Evolutionary conservation across 164 flowering plant genomes (phyloP), one percentile per base, ranked within the genome.

Genomic region (Aristolochia fimbriata): DNA sequence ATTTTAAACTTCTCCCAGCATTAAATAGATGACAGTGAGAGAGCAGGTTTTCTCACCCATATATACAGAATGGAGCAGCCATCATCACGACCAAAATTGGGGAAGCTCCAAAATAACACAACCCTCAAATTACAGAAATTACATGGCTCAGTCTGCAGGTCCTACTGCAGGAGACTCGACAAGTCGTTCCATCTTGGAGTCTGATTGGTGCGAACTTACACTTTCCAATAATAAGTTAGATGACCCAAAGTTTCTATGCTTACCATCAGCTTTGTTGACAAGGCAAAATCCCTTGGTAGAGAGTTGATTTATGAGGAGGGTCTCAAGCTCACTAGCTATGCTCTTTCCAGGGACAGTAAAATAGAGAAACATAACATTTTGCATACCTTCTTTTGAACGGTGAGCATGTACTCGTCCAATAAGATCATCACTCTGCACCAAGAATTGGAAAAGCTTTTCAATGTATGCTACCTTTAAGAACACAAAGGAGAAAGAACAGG

Each of bases 191-290:
- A 27, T 37, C 43, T 37, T 37, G 43, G 11, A 37, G 43, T 23
- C 30, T 66, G 63, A 79, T 52, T 62, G 74, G 56, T 55, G 68
- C 31, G 77, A 58, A 33, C 69, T 51, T 55, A 79, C 52, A 59
- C 54, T 67, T 57, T 74, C 88, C 13, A 62, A 30, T n/a, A 73
- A 25, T 17, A 74, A 49, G 64, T 59, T 63, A 0, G 82, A 65
- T 6, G 95, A 76, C 41, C 97, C 99, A 56, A 93, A 93, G 67
- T 93, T 88, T 51, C 96, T 73, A 65, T 90, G 99, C 66, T 82
- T 84, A 57, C 99, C 99, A 71, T 93, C 99, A 45, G 99, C 96
- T 14, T 83, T 33, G 58, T 90, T 93, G 22, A 74, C 56, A 3
- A 93, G 84, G 11, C 67, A 73, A 67, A 86, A 90, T 30, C 97